Evolutionary conservation across 257 asterid species (phyloP).

Genomic region (Solanum clarkiae): DNA sequence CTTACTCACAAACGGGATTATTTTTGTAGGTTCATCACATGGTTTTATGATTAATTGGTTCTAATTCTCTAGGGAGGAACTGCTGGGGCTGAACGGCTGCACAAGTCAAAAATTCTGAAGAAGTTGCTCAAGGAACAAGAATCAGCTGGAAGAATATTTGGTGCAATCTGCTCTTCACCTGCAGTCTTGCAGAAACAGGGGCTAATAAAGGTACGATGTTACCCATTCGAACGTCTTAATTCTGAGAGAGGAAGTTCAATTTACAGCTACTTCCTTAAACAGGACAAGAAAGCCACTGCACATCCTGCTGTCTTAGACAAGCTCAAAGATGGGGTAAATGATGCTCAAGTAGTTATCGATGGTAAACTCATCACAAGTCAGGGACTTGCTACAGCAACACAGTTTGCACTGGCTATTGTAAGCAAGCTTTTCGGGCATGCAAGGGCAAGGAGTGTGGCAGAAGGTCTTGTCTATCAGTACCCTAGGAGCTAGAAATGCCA

Average conservation of each 20-base stretch:
- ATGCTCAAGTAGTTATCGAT: slow-evolving; percentile 62
- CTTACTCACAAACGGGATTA: not conserved
- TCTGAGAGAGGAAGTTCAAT: not conserved
- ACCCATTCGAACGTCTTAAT: not conserved
- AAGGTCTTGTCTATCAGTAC: slow-evolving; percentile 75
- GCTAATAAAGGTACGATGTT: slow-evolving; percentile 44
- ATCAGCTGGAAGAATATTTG: slow-evolving; percentile 44
- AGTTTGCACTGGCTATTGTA: slow-evolving; percentile 66
- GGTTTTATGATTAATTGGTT: not conserved
- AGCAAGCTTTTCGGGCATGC: slow-evolving; percentile 72
- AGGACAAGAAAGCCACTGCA: slow-evolving; percentile 60
- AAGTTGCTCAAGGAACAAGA: slow-evolving; percentile 71
- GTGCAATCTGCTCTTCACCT: slow-evolving; percentile 62
- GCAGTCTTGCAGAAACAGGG: slow-evolving; percentile 57
- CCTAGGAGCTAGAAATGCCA: slow-evolving; percentile 12
- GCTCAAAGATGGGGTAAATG: slow-evolving; percentile 19
- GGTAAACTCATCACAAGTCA: slow-evolving; percentile 69
- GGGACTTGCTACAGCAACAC: slow-evolving; percentile 51
- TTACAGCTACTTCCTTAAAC: slow-evolving; percentile 7
- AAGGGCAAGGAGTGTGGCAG: slow-evolving; percentile 93
- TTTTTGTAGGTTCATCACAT: not conserved
- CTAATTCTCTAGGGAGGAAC: slow-evolving; percentile 51
- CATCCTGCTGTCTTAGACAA: slow-evolving; percentile 37
- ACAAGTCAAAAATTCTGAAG: slow-evolving; percentile 59
- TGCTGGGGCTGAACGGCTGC: slow-evolving; percentile 39